Conservation (phyloP, 2,329 filamentous ascomycete genomes). For the Chaetomiaceae sp. region DNA sequence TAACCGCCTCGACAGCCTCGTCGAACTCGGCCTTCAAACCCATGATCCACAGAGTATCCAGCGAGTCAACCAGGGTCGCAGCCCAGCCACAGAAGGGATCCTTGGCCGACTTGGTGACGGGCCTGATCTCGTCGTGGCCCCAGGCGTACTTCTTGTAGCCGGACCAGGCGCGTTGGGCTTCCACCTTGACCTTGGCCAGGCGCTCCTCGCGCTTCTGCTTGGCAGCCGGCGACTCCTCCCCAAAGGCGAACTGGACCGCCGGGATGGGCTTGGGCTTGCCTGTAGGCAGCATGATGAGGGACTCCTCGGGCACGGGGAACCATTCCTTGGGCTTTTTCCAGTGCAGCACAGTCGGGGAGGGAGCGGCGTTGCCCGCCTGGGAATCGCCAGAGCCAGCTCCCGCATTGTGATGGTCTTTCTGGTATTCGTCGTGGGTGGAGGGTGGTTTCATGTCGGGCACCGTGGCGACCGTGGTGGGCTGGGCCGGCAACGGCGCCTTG, state of each 20-base stretch:
- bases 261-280: slow-evolving; percentile 66
- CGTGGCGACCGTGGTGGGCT: slow-evolving; percentile 24
- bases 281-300: slow-evolving; percentile 70
- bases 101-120: slow-evolving; percentile 60
- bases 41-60: slow-evolving; percentile 88
- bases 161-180: slow-evolving; percentile 74
- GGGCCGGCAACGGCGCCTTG: no score
- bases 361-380: slow-evolving; percentile 22
- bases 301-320: slow-evolving; percentile 68
- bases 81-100: slow-evolving; percentile 93
- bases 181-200: slow-evolving; percentile 62
- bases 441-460: slow-evolving; percentile 30
- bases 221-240: slow-evolving; percentile 55
- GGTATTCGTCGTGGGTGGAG: slow-evolving; percentile 21
- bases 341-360: slow-evolving; percentile 45
- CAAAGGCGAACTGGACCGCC: slow-evolving; percentile 69
- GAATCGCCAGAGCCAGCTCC: not conserved
- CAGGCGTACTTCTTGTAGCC: slow-evolving; percentile 78
- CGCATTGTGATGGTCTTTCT: slow-evolving; percentile 25
- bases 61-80: slow-evolving; percentile 75
- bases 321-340: slow-evolving; percentile 72
- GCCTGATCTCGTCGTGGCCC: slow-evolving; percentile 80
- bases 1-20: slow-evolving; percentile 65
- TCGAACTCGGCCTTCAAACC: slow-evolving; percentile 73
- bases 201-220: slow-evolving; percentile 61